Evolutionary conservation across 2,329 filamentous ascomycete species (phyloP), one percentile per base, ranked within the genome.

Genomic region (Venturiaceae sp.): DNA sequence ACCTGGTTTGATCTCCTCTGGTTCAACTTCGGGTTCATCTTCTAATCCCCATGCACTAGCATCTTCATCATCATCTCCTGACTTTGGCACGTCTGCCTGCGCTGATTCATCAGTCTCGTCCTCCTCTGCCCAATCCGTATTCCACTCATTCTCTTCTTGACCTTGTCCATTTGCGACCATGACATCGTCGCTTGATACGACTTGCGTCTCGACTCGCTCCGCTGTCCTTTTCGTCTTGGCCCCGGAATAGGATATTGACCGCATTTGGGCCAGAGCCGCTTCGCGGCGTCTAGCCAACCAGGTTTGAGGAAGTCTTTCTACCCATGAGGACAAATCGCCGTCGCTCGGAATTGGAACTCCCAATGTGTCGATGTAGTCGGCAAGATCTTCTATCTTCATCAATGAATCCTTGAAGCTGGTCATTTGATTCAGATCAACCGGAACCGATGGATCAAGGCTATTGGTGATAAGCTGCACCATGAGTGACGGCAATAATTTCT

Each of bases 241-340:
- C 8, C 87, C 88, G 55, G 76, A 75, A 3, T 84, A 79, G 2
- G 96, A 78, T 50, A 86, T 81, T 21, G 74, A 80, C 26, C 94
- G 83, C 13, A 95, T 84, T 34, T 82, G 80, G 61, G 92, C 86
- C 26, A 99, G 79, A 0, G 90, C 85, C 34, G 81, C 84, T 66
- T 95, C 91, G 66, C 88, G 84, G 63, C 91, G 87, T 68, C 90
- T 92, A 2, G 83, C 83, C 14, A 97, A 80, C 94, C 94, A 99
- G 28, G 90, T 85, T 59, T 84, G 83, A 0, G 91, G 88, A 1
- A 90, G 87, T 61, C 86, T 85, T 41, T 85, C 82, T 0, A 90
- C 85, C 92, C 94, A 99, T 26, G 89, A 83, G 47, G 82, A 78
- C 37, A 99, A 74, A 33, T 86, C 82, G 57, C 75, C 73, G 52